Base-by-base conservation (phyloP, 2,329 filamentous ascomycete species). In the Didymellaceae sp. region DNA sequence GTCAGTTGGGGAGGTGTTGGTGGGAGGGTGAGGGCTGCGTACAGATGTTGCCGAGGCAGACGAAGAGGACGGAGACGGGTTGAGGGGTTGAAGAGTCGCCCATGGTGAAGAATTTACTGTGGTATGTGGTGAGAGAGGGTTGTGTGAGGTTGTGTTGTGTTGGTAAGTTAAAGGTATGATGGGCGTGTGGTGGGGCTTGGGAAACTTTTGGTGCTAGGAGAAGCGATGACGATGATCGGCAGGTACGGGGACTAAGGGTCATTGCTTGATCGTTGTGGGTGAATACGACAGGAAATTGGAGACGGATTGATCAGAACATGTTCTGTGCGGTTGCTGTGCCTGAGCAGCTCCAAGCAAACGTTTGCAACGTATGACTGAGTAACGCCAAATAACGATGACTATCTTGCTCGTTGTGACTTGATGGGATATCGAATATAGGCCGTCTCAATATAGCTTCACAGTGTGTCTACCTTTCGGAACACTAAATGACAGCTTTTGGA, bases 11-110 rank as follows among this genome's bases (percentile, higher is more conserved):
- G 16, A 14, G 34, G 3, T 3, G 22, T 22, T 5, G 8, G 6
- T 5, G 41, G 40, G 34, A 39, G 41, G 46, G 10, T 14, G 54
- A 25, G 30, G 22, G 5, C 7, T 7, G 28, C 73, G 42, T 67
- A 83, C 91, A 99, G 68, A 97, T 97, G 75, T 99, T 99, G 72
- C 94, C 94, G 25, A 97, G 82, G 76, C 94, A 99, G 63, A 97
- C 93, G 71, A 97, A 97, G 43, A 97, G 84, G 28, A 97, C 88
- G 2, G 87, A 91, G 45, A 90, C 67, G 61, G 70, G 67, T 35
- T 65, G 66, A 24, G 59, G 55, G 18, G 64, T 52, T 4, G 10
- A 32, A 8, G 53, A 38, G 37, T 43, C 39, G 26, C 44, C 41
- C 56, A 58, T 58, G 2, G 16, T 54, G 56, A 37, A 11, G 21